A percentile compares a stretch with the other conserved stretches of the same genome.
Evolutionary conservation across 1,284 basidiomycete genomes (phyloP).

Genomic region (Cutaneotrichosporon sp.): DNA sequence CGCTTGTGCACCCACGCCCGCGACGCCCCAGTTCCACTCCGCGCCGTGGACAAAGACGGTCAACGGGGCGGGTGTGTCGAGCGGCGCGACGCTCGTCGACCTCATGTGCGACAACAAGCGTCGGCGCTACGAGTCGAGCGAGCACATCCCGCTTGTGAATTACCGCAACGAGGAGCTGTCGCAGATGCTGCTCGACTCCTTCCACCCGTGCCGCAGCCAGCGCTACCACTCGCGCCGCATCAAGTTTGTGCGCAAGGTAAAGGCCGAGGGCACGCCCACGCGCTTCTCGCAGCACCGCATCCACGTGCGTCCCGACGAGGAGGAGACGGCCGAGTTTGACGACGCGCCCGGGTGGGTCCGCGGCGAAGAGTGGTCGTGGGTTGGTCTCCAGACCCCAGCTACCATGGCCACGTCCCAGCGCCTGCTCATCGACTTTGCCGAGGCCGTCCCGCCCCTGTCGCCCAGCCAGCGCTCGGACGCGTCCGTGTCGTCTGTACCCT

Average conservation of each 20-base stretch:
- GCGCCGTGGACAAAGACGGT: constrained; percentile 22
- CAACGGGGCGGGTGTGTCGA: not conserved
- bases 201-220: constrained; percentile 46
- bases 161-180: constrained; percentile 49
- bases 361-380: constrained; percentile 46
- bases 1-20: constrained; percentile 9
- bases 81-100: constrained; percentile 16
- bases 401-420: constrained; percentile 14
- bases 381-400: constrained; percentile 22
- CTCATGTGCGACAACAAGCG: constrained; percentile 38
- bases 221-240: constrained; percentile 48
- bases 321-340: constrained; percentile 43
- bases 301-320: constrained; percentile 36
- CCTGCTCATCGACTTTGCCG: constrained; percentile 20
- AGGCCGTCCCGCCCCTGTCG: constrained; percentile 11
- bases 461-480: not conserved
- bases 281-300: constrained; percentile 45
- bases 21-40: constrained; percentile 12
- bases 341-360: constrained; percentile 39
- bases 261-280: constrained; percentile 41
- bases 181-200: constrained; percentile 51
- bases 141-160: constrained; percentile 31
- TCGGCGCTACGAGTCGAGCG: constrained; percentile 25
- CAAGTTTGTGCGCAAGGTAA: constrained; percentile 50
- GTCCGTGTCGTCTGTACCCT: constrained; percentile 4